Conservation (phyloP, 371 early-diverging fungal genomes). For the Mucor indicus region DNA sequence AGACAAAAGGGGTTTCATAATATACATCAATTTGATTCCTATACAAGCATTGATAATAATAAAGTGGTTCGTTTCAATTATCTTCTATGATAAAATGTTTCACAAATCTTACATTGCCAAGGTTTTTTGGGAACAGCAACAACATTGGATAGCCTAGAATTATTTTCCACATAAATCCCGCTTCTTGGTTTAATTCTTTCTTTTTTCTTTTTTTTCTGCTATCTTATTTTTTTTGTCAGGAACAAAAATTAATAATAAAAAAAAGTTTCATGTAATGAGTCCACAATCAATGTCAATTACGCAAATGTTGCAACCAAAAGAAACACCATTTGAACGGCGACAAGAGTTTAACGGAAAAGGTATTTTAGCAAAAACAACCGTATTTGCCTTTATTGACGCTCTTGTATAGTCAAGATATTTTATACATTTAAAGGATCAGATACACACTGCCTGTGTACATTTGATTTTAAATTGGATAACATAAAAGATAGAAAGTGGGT, state of each 20-base stretch:
- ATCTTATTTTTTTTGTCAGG: not conserved
- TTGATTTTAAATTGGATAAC: constrained; percentile 20
- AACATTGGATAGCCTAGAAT: too few relatives aligned
- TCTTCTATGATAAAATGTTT: too few relatives aligned
- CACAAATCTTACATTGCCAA: too few relatives aligned
- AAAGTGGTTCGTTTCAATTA: too few relatives aligned
- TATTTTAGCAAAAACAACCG: constrained; percentile 1
- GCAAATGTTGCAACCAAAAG: constrained; percentile 17
- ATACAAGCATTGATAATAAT: too few relatives aligned
- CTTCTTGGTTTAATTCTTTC: too few relatives aligned
- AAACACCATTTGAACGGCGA: not conserved
- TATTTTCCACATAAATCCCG: too few relatives aligned
- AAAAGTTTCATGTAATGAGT: constrained; percentile 18
- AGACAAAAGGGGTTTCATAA: too few relatives aligned
- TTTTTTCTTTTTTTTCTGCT: not conserved
- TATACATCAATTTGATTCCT: too few relatives aligned
- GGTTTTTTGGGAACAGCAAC: too few relatives aligned
- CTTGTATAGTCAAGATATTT: constrained; percentile 32
- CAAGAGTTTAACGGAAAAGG: constrained; percentile 8
- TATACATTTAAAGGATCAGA: constrained; percentile 37
- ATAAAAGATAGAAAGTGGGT: constrained; percentile 23
- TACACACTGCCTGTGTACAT: constrained; percentile 32
- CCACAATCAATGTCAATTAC: constrained; percentile 33
- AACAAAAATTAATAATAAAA: not conserved
- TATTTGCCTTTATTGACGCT: not conserved